These are phyloP conservation scores for Elsinoe perseae DNA, from an alignment of 2,329 filamentous ascomycete genomes.

Conservation along the genomic window DNA sequence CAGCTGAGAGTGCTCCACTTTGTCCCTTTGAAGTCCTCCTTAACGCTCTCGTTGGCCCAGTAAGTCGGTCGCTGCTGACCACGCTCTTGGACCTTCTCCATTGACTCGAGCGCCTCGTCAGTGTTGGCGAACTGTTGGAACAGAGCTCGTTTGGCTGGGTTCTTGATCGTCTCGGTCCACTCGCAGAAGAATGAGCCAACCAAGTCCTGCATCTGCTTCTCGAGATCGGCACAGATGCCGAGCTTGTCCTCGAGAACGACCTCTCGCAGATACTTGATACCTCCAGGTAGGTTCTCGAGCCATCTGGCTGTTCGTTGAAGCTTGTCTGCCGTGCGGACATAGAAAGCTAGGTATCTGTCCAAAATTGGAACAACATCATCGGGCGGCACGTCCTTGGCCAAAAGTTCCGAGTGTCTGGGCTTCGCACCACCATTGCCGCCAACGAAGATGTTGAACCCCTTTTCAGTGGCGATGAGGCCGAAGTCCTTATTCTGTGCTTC, in stretches of 20 bases:
- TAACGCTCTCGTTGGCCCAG: slow-evolving; percentile 63
- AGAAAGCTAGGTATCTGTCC: slow-evolving; percentile 86
- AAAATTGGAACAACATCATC: slow-evolving; percentile 75
- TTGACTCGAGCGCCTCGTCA: slow-evolving; percentile 51
- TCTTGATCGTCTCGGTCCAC: slow-evolving; percentile 74
- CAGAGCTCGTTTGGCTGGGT: slow-evolving; percentile 57
- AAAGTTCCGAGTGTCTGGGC: slow-evolving; percentile 70
- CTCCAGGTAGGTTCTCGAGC: slow-evolving; percentile 76
- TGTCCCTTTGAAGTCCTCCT: slow-evolving; percentile 63
- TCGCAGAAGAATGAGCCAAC: slow-evolving; percentile 83
- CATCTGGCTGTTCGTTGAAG: slow-evolving; percentile 82
- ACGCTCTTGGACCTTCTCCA: slow-evolving; percentile 66
- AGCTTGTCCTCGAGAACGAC: slow-evolving; percentile 81
- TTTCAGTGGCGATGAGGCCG: slow-evolving; percentile 83
- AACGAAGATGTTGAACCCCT: slow-evolving; percentile 89
- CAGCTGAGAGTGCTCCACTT: slow-evolving; percentile 62
- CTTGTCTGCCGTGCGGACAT: slow-evolving; percentile 86
- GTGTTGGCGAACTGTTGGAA: slow-evolving; percentile 86
- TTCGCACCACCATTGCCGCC: slow-evolving; percentile 84
- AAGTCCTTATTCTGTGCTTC: slow-evolving; percentile 94
- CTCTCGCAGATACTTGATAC: slow-evolving; percentile 72
- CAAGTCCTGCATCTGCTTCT: slow-evolving; percentile 79
- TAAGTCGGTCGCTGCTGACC: slow-evolving; percentile 65
- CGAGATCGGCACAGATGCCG: slow-evolving; percentile 74
- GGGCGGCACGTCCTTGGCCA: slow-evolving; percentile 78